Conservation (phyloP, 495 filamentous ascomycete species). For the Lophium mytilinum region DNA sequence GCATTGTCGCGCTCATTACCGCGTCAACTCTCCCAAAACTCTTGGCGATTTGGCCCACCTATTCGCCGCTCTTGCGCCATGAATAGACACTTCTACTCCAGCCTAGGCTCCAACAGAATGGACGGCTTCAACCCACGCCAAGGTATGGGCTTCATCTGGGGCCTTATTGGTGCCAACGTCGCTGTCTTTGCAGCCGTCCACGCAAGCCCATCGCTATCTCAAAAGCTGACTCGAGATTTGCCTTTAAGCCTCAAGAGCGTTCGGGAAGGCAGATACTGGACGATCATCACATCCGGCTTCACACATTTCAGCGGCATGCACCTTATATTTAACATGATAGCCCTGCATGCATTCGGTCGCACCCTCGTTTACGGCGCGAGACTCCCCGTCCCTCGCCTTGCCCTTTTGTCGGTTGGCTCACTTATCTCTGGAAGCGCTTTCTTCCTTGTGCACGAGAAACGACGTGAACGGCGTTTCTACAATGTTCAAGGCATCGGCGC, state of each 20-base stretch:
- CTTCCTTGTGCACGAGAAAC: constrained; percentile 4
- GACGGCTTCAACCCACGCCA: neutral
- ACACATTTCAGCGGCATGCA: constrained; percentile 21
- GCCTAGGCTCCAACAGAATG: neutral
- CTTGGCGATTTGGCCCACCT: too few relatives aligned
- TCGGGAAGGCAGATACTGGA: constrained; percentile 18
- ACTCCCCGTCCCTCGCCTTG: constrained; percentile 6
- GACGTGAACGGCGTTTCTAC: neutral
- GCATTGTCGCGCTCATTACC: too few relatives aligned
- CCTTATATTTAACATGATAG: constrained; percentile 28
- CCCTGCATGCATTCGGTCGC: constrained; percentile 24
- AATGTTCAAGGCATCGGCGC: constrained; percentile 21
- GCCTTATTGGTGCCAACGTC: constrained; percentile 30
- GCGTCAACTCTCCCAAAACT: too few relatives aligned
- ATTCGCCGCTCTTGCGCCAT: neutral
- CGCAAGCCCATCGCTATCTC: too few relatives aligned
- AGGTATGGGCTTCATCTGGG: constrained; percentile 15
- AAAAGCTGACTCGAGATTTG: too few relatives aligned
- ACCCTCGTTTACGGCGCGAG: constrained; percentile 20
- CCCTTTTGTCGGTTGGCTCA: constrained; percentile 22
- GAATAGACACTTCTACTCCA: neutral
- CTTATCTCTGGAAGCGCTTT: constrained; percentile 18
- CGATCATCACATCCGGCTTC: constrained; percentile 26
- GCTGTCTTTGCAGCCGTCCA: constrained; percentile 14
- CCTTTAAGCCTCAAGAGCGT: neutral